phyloP scores from a whole-genome alignment of 768 basidiomycete species.

The Lepiota brunneoincarnata region DNA sequence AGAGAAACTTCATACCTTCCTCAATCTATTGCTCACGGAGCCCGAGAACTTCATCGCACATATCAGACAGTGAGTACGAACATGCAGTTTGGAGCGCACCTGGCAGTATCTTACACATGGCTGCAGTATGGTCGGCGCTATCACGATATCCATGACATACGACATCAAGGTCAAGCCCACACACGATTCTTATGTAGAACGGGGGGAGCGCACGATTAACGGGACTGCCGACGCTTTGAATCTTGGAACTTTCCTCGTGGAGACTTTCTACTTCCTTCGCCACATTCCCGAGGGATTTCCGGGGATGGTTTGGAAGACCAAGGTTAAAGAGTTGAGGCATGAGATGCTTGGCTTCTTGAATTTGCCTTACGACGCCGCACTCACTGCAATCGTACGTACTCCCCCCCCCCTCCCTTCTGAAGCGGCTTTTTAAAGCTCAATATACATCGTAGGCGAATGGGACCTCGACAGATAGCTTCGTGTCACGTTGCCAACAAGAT shows the following conservation, averaged over 20 bases:
- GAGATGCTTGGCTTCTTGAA: neutral
- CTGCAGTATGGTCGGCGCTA: slow-evolving; percentile 11
- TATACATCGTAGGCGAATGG: too few species aligned
- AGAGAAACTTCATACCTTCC: slow-evolving; percentile 20
- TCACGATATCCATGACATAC: slow-evolving; percentile 7
- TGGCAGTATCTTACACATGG: neutral
- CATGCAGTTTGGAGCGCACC: neutral
- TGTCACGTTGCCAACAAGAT: neutral
- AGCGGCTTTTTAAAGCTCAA: too few species aligned
- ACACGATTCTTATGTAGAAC: slow-evolving; percentile 6
- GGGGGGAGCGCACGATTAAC: neutral
- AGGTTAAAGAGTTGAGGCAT: slow-evolving; percentile 17
- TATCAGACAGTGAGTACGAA: slow-evolving; percentile 21
- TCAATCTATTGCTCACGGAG: slow-evolving; percentile 19
- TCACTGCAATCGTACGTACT: too few species aligned
- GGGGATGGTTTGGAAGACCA: slow-evolving; percentile 40
- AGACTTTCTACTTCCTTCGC: slow-evolving; percentile 26
- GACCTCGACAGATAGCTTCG: too few species aligned
- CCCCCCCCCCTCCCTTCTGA: neutral
- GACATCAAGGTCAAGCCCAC: slow-evolving; percentile 9
- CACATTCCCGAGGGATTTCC: slow-evolving; percentile 48
- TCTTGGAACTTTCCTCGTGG: slow-evolving; percentile 14
- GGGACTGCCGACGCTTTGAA: too few species aligned
- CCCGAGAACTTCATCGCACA: slow-evolving; percentile 23
- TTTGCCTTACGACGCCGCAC: too few species aligned